phyloP scores from a whole-genome alignment of 2,329 filamentous ascomycete genomes.

The Ampelomyces quisqualis region DNA sequence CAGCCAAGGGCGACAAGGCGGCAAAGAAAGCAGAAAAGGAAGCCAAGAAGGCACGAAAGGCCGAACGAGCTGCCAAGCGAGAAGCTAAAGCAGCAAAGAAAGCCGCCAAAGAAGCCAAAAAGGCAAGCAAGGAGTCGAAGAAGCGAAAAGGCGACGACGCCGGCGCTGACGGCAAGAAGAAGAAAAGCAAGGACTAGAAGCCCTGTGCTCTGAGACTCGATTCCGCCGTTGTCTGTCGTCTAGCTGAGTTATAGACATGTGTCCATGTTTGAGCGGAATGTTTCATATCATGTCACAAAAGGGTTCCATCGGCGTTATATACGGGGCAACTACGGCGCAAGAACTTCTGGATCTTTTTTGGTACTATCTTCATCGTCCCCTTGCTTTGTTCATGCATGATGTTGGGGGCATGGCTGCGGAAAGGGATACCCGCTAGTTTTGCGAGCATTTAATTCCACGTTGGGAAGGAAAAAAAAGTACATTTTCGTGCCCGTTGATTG shows the following conservation, averaged over 20 bases:
- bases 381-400: slow-evolving; percentile 17
- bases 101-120: slow-evolving; percentile 53
- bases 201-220: background rate
- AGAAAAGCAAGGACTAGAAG: slow-evolving; percentile 55
- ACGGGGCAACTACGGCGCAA: no score
- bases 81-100: slow-evolving; percentile 56
- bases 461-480: slow-evolving; percentile 1
- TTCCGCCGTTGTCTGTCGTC: slow-evolving; percentile 6
- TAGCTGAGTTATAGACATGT: no score
- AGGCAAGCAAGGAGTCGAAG: slow-evolving; percentile 57
- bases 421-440: slow-evolving; percentile 25
- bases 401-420: slow-evolving; percentile 20
- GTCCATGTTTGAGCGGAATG: slow-evolving; percentile 12
- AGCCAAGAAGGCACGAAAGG: slow-evolving; percentile 48
- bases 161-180: slow-evolving; percentile 53
- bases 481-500: background rate
- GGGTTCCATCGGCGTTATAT: slow-evolving; percentile 17
- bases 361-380: slow-evolving; percentile 11
- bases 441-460: slow-evolving; percentile 18
- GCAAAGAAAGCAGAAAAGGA: slow-evolving; percentile 46
- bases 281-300: slow-evolving; percentile 19
- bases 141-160: slow-evolving; percentile 52
- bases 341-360: no score
- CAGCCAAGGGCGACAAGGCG: slow-evolving; percentile 41
- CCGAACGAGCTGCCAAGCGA: slow-evolving; percentile 42